A percentile compares a stretch with the other conserved stretches of the same genome.
Conservation (phyloP, 257 asterid species). For the Jacaranda copaia region DNA sequence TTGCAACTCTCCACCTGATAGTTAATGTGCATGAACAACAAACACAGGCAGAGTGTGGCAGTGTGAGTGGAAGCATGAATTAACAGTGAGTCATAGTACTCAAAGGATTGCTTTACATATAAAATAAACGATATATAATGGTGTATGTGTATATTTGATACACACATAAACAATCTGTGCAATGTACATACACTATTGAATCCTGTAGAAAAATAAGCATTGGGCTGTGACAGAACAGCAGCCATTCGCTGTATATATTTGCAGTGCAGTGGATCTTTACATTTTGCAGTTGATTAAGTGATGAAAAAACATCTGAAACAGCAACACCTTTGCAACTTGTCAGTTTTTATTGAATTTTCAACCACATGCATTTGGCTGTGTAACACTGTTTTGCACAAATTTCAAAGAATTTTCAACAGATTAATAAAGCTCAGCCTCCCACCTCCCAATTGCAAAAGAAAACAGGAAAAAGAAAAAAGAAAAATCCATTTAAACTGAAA, state of each 20-base stretch:
- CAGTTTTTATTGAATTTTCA: constrained; percentile 35
- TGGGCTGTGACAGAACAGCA: constrained; percentile 34
- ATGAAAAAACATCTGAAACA: constrained; percentile 35
- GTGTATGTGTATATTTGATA: neutral
- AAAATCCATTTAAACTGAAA: too few species aligned
- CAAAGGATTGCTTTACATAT: neutral
- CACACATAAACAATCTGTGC: neutral
- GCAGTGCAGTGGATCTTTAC: constrained; percentile 39
- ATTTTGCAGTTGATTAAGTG: constrained; percentile 40
- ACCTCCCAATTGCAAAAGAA: too few species aligned
- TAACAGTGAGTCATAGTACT: too few species aligned
- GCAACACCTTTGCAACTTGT: constrained; percentile 35
- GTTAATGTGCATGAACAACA: neutral
- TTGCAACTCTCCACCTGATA: neutral
- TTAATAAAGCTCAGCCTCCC: neutral
- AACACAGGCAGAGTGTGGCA: neutral
- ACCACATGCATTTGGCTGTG: constrained; percentile 40
- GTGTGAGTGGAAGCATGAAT: too few species aligned
- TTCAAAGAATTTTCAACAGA: constrained; percentile 33
- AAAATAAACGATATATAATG: neutral
- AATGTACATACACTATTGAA: neutral
- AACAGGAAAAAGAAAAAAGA: too few species aligned
- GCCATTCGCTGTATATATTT: constrained; percentile 26
- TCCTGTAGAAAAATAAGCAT: neutral
- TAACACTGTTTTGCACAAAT: constrained; percentile 43